Conservation (phyloP, 2,329 filamentous ascomycete species). For the Aspergillus alliaceus region DNA sequence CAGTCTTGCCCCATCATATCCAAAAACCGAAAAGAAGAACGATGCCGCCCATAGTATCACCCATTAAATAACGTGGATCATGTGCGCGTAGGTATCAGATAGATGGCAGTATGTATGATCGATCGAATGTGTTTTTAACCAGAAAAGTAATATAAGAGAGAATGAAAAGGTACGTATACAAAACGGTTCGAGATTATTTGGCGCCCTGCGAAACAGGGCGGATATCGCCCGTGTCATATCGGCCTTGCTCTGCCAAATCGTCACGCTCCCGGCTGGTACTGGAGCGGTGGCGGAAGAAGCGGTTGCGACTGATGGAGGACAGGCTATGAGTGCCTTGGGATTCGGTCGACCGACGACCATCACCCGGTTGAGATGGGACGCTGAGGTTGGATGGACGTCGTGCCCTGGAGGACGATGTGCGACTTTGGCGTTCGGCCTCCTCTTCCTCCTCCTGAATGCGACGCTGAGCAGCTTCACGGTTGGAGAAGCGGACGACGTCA, state of each 20-base stretch:
- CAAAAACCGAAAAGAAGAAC: background rate
- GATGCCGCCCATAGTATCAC: background rate
- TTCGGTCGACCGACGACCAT: constrained; percentile 30
- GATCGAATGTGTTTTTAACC: background rate
- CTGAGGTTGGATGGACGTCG: constrained; percentile 23
- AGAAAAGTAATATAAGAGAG: background rate
- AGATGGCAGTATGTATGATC: background rate
- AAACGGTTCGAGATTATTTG: background rate
- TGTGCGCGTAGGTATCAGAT: background rate
- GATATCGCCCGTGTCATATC: constrained; percentile 34
- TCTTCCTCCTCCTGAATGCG: constrained; percentile 39
- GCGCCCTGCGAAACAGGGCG: constrained; percentile 13
- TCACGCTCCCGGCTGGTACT: constrained; percentile 31
- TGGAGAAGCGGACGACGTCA: constrained; percentile 38
- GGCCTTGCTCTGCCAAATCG: constrained; percentile 49
- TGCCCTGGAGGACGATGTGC: constrained; percentile 26
- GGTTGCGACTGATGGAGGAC: constrained; percentile 54
- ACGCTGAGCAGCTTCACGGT: constrained; percentile 42
- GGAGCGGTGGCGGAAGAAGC: constrained; percentile 59
- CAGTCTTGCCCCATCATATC: background rate
- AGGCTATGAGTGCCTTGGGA: constrained; percentile 32
- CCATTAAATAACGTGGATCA: background rate
- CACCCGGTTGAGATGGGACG: constrained; percentile 19
- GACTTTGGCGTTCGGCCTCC: constrained; percentile 29
- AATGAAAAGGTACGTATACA: background rate